A percentile compares a stretch with the other conserved stretches of the same genome.
phyloP scores from a whole-genome alignment of 2,329 filamentous ascomycete species.

The Tolypocladium tundrense region DNA sequence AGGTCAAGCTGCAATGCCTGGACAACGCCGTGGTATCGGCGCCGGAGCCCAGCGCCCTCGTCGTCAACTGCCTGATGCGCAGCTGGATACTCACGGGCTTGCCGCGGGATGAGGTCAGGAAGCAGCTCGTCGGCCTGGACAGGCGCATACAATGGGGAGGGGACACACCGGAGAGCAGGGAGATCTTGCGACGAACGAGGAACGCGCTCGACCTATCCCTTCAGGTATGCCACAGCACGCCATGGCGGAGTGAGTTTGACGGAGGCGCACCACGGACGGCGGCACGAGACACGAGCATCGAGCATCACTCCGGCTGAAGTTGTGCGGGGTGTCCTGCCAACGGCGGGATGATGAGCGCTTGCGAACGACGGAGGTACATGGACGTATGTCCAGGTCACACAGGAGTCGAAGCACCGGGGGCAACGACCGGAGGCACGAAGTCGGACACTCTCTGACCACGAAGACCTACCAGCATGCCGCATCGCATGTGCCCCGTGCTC shows the following conservation, averaged over 20 bases:
- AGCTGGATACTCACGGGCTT: constrained; percentile 16
- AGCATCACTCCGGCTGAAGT: neutral
- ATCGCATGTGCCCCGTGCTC: neutral
- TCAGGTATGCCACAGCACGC: constrained; percentile 2
- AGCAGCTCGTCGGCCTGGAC: constrained; percentile 14
- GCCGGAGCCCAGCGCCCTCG: constrained; percentile 15
- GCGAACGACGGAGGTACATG: neutral
- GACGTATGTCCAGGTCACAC: neutral
- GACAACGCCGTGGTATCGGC: constrained; percentile 22
- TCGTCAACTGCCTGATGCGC: constrained; percentile 20
- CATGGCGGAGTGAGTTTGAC: neutral
- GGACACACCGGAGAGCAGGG: constrained; percentile 12
- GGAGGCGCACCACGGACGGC: neutral
- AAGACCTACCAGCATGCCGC: neutral
- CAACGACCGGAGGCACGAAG: neutral
- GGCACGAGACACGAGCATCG: neutral
- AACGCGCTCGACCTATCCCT: constrained; percentile 1
- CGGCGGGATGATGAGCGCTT: neutral
- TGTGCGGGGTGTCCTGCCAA: neutral
- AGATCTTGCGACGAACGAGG: constrained; percentile 12
- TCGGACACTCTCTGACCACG: neutral
- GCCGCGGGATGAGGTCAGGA: constrained; percentile 18
- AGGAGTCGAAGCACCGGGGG: neutral
- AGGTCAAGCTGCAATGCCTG: constrained; percentile 26
- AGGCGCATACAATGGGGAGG: constrained; percentile 19